These are phyloP conservation scores for Colletotrichum sp. DNA, from an alignment of 2,329 filamentous ascomycete species.

Conservation along the genomic window DNA sequence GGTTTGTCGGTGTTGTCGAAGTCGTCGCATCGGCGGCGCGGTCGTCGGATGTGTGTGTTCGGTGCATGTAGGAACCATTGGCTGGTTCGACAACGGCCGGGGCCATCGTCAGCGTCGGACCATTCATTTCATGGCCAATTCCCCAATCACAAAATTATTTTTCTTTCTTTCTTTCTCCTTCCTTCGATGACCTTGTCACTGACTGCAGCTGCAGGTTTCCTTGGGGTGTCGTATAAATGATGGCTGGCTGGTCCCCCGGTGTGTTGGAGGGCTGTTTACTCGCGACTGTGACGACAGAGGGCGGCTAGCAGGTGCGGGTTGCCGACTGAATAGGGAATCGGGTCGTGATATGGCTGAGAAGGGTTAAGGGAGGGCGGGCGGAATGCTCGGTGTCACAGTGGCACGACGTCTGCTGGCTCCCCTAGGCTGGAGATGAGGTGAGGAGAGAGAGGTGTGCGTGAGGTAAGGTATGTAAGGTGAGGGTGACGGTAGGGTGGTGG, in stretches of 20 bases:
- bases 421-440: not conserved
- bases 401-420: slow-evolving; percentile 10
- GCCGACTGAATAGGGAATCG: not conserved
- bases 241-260: not conserved
- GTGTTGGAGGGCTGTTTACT: not conserved
- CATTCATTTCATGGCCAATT: slow-evolving; percentile 38
- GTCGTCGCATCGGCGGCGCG: slow-evolving; percentile 23
- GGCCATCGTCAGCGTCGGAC: slow-evolving; percentile 42
- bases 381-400: slow-evolving; percentile 20
- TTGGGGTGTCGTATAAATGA: not conserved
- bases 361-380: slow-evolving; percentile 12
- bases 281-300: not conserved
- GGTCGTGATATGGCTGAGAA: not conserved
- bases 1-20: not conserved
- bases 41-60: slow-evolving; percentile 38
- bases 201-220: slow-evolving; percentile 8
- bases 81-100: slow-evolving; percentile 34
- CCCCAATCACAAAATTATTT: not conserved
- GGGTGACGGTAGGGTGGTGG: not conserved
- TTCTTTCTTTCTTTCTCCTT: not conserved
- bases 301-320: slow-evolving; percentile 1
- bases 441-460: not conserved
- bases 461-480: not conserved
- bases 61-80: slow-evolving; percentile 30
- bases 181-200: not conserved